phyloP scores from a whole-genome alignment of 2,329 filamentous ascomycete species.

The Teratosphaeria viscida region DNA sequence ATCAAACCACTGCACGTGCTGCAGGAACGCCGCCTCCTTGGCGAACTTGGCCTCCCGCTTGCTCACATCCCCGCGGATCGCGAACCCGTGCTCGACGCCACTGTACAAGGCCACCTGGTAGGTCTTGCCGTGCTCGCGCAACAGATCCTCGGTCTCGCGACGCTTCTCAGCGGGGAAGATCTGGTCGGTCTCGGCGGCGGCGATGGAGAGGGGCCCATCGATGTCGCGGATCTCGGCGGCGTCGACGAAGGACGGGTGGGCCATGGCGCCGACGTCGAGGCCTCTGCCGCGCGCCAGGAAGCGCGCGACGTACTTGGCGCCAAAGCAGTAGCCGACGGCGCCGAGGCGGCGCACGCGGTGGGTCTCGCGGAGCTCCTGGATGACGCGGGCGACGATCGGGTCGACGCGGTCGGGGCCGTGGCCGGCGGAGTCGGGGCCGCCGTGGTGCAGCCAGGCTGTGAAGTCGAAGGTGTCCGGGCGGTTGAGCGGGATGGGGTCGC shows the following conservation, averaged over 20 bases:
- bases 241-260: slow-evolving; percentile 66
- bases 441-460: slow-evolving; percentile 36
- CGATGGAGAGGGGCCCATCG: slow-evolving; percentile 48
- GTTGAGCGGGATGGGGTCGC: slow-evolving; percentile 51
- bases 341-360: slow-evolving; percentile 40
- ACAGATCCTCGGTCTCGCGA: slow-evolving; percentile 48
- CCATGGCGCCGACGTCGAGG: slow-evolving; percentile 60
- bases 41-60: slow-evolving; percentile 53
- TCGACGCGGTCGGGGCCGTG: slow-evolving; percentile 39
- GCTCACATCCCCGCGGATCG: slow-evolving; percentile 54
- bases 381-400: slow-evolving; percentile 39
- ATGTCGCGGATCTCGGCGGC: slow-evolving; percentile 50
- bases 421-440: slow-evolving; percentile 20
- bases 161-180: slow-evolving; percentile 50
- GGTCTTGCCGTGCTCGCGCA: slow-evolving; percentile 42
- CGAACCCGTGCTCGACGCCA: slow-evolving; percentile 63
- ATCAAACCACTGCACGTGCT: slow-evolving; percentile 70
- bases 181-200: slow-evolving; percentile 52
- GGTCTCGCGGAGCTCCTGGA: slow-evolving; percentile 38
- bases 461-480: slow-evolving; percentile 39
- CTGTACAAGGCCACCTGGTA: slow-evolving; percentile 73
- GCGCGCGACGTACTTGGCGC: slow-evolving; percentile 49
- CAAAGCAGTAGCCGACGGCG: slow-evolving; percentile 38
- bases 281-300: slow-evolving; percentile 46
- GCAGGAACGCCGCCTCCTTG: slow-evolving; percentile 71